Percentiles rank a stretch among this genome's conserved stretches.
These are phyloP conservation scores for Arctium lappa DNA, from an alignment of 129 eudicot species.

Conservation along the genomic window DNA sequence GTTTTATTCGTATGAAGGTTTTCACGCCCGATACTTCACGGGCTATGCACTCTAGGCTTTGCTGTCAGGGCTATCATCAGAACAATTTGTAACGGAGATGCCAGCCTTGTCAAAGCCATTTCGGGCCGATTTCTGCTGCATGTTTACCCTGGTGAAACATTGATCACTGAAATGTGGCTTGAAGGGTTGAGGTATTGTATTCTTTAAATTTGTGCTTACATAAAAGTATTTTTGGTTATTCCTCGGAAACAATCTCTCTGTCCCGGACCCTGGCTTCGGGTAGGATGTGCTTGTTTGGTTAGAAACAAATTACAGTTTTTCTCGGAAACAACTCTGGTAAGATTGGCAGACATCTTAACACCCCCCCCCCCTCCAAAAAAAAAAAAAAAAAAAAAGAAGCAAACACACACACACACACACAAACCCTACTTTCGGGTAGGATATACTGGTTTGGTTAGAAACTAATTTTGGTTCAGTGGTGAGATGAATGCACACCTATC, in stretches of 20 bases:
- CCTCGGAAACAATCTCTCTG: neutral
- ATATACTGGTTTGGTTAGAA: neutral
- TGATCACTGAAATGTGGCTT: slow-evolving; percentile 91
- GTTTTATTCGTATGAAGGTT: slow-evolving; percentile 40
- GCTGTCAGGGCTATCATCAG: slow-evolving; percentile 82
- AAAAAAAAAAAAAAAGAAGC: no score
- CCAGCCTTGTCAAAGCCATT: slow-evolving; percentile 65
- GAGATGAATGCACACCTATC: neutral
- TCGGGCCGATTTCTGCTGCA: slow-evolving; percentile 75
- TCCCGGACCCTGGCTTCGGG: neutral
- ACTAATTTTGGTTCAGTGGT: neutral
- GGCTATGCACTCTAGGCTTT: slow-evolving; percentile 89
- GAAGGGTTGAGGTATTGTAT: slow-evolving; percentile 61
- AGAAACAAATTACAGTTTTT: neutral
- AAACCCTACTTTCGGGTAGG: neutral
- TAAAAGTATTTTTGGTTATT: neutral
- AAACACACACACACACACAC: no score
- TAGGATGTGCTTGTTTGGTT: neutral
- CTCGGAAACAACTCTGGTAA: no score
- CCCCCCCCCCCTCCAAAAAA: no score
- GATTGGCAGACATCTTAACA: neutral
- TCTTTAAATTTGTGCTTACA: neutral
- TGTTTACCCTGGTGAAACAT: slow-evolving; percentile 91
- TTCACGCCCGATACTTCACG: slow-evolving; percentile 95
- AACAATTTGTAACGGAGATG: slow-evolving; percentile 78